phyloP scores from a whole-genome alignment of 352 stramenopile species.

The Phytopythium boreale region DNA sequence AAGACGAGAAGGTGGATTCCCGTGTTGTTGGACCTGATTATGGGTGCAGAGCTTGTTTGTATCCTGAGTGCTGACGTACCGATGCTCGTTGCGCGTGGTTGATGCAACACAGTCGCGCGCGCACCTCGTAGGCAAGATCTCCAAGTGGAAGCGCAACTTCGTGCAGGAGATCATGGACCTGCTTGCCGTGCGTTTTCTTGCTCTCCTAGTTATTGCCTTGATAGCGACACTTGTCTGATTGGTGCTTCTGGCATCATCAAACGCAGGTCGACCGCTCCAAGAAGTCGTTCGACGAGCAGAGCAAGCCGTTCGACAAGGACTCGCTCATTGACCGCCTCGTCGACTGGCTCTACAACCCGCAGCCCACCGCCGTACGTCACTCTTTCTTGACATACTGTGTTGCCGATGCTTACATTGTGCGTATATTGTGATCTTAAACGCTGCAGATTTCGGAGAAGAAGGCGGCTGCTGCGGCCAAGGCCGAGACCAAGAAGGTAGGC shows the following conservation, averaged over 20 bases:
- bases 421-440: no score
- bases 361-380: conserved; percentile 39
- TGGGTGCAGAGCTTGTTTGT: neutral
- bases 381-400: neutral
- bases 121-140: conserved; percentile 55
- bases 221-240: neutral
- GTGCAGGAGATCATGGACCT: conserved; percentile 78
- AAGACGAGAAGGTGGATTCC: conserved; percentile 54
- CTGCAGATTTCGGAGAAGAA: conserved; percentile 32
- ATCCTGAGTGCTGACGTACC: neutral
- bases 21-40: neutral
- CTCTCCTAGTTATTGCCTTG: neutral
- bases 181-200: conserved; percentile 34
- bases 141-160: conserved; percentile 67
- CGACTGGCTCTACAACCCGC: conserved; percentile 70
- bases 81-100: conserved; percentile 3
- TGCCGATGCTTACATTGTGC: no score
- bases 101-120: conserved; percentile 38
- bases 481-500: conserved; percentile 24
- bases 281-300: conserved; percentile 77
- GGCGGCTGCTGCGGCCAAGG: conserved; percentile 21
- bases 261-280: conserved; percentile 77
- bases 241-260: neutral
- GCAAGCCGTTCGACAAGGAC: conserved; percentile 61
- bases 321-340: conserved; percentile 60